These are phyloP conservation scores for Monilinia fructicola DNA, from an alignment of 2,329 filamentous ascomycete species.

Conservation along the genomic window DNA sequence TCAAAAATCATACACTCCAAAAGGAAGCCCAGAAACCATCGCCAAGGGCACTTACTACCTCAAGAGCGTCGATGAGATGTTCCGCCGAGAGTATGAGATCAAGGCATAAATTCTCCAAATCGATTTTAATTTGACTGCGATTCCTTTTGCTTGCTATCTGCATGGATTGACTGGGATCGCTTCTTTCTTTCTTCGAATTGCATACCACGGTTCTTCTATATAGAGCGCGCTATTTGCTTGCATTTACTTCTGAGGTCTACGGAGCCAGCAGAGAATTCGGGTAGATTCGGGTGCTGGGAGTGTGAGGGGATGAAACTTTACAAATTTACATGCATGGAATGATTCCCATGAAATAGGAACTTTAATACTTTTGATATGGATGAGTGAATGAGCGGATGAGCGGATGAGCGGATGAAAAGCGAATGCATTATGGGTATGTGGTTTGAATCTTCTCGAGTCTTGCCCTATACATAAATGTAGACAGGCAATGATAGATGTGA, in stretches of 20 bases:
- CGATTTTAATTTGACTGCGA: conserved; percentile 13
- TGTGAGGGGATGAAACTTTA: conserved; percentile 2
- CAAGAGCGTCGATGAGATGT: conserved; percentile 79
- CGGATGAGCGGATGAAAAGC: neutral
- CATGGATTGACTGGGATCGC: conserved; percentile 9
- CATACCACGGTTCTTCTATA: conserved; percentile 14
- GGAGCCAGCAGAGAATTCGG: neutral
- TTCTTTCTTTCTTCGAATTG: conserved; percentile 7
- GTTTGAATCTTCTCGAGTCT: conserved; percentile 2
- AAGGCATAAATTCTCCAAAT: conserved; percentile 55
- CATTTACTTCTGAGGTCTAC: conserved; percentile 8
- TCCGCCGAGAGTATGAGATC: conserved; percentile 74
- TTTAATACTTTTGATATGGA: conserved; percentile 7
- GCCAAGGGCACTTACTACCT: conserved; percentile 73
- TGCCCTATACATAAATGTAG: conserved; percentile 1
- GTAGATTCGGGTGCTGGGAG: conserved; percentile 1
- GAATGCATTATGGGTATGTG: neutral
- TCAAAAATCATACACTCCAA: conserved; percentile 73
- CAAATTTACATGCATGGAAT: conserved; percentile 8
- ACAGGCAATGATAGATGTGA: conserved; percentile 10
- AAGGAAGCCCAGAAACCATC: conserved; percentile 67
- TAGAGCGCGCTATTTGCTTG: conserved; percentile 11
- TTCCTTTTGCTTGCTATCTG: conserved; percentile 4
- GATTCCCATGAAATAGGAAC: conserved; percentile 7
- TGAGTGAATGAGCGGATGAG: neutral